phyloP scores from a whole-genome alignment of 2,329 filamentous ascomycete species.

The Aspergillus sojae region DNA sequence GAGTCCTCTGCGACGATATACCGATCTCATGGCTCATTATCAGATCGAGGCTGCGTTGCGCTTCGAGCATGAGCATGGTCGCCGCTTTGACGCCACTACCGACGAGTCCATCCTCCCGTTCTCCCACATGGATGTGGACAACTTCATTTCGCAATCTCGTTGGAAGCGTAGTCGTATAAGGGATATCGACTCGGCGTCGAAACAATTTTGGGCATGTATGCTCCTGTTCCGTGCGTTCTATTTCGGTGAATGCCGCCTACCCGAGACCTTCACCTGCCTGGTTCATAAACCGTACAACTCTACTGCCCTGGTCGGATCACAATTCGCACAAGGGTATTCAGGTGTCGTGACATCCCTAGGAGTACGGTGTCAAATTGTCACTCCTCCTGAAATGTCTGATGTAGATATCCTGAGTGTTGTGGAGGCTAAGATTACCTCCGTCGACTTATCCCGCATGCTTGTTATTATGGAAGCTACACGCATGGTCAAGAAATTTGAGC shows the following conservation, averaged over 20 bases:
- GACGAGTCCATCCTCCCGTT: conserved; percentile 52
- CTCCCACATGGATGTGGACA: conserved; percentile 49
- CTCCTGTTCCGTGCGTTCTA: conserved; percentile 62
- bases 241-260: conserved; percentile 56
- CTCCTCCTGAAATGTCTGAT: conserved; percentile 27
- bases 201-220: conserved; percentile 54
- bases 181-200: conserved; percentile 42
- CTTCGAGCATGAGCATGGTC: conserved; percentile 53
- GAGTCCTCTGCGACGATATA: conserved; percentile 63
- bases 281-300: conserved; percentile 32
- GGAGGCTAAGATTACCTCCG: conserved; percentile 36
- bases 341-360: conserved; percentile 37
- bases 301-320: conserved; percentile 24
- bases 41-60: conserved; percentile 65
- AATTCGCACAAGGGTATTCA: conserved; percentile 25
- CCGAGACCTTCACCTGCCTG: conserved; percentile 48
- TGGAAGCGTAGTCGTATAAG: conserved; percentile 44
- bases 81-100: conserved; percentile 40
- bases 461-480: conserved; percentile 38
- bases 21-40: conserved; percentile 64
- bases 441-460: conserved; percentile 35
- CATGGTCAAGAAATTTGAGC: conserved; percentile 35
- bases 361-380: conserved; percentile 31
- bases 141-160: conserved; percentile 49
- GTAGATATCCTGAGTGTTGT: conserved; percentile 37